Conservation (phyloP, 169 alveolate species). For the Plasmodium inui region DNA sequence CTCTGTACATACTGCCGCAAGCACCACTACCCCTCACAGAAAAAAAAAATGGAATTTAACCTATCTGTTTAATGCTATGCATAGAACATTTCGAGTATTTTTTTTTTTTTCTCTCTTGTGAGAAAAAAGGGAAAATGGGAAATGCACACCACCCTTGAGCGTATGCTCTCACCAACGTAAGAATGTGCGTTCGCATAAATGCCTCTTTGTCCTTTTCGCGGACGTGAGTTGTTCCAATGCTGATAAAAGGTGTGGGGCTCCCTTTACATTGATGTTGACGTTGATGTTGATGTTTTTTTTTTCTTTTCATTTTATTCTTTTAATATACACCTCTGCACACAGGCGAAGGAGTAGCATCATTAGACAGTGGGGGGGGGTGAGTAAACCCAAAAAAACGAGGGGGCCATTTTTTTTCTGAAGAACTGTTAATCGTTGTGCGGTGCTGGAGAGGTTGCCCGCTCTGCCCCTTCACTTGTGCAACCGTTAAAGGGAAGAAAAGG, state of each 20-base stretch:
- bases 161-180: background rate
- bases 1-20: background rate
- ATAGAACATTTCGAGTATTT: background rate
- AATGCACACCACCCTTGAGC: background rate
- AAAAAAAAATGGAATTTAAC: too few relatives aligned
- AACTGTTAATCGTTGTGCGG: background rate
- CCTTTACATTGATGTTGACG: background rate
- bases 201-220: background rate
- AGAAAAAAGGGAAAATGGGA: background rate
- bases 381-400: background rate
- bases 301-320: background rate
- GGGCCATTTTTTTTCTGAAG: background rate
- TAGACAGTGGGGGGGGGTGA: background rate
- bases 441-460: background rate
- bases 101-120: background rate
- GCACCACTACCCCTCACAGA: background rate
- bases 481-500: background rate
- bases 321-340: slow-evolving; percentile 1
- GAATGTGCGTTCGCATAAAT: background rate
- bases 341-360: background rate
- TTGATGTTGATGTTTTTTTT: background rate
- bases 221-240: background rate
- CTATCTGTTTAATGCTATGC: background rate
- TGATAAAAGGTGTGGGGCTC: background rate
- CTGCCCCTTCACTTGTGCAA: background rate